Evolutionary conservation across 495 filamentous ascomycete genomes (phyloP), one percentile per base, ranked within the genome.

Genomic region (Neurospora sp.): DNA sequence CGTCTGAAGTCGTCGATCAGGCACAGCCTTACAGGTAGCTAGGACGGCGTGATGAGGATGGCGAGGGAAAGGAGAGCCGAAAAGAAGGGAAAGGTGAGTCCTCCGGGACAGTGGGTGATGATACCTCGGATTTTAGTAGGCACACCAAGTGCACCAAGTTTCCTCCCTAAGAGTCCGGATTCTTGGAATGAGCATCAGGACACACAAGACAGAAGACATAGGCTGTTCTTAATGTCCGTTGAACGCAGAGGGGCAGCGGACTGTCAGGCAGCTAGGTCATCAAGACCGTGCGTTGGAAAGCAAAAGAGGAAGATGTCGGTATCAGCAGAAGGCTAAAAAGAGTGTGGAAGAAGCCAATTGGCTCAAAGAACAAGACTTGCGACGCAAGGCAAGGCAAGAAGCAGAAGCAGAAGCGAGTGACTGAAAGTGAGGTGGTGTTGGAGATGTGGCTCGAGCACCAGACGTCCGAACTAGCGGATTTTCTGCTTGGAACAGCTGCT

Each of bases 1-100:
- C 75, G 78, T 80, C 80, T 78, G 74, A 78, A 77, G 75, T 65
- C 14, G 80, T 72, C 73, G 81, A 84, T 81, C 82, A 82, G 71
- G 79, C 77, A 78, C 69, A 69, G 72, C 53, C 71, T 65, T 76
- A 76, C 74, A 76, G 74, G 38, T 65, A 65, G 3, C 27, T 35
- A 65, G 53, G 53, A 8, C 27, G 14, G 27, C 53, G 53, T 65
- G 65, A 68, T 35, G 44, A 70, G 40, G 31, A 37, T 27, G 48
- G 38, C 38, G 39, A 65, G 53, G 20, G 27, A 61, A 61, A 61
- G 27, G 12, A 61, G 53, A 35, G 53, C 53, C 22, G 53, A 61
- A 31, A 61, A 61, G 12, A 31, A 35, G 53, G 53, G 53, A 65
- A 65, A 35, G 53, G 53, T 35, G 27, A 65, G 53, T 35, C 27